These are phyloP conservation scores for Blastobotrys americana DNA, from an alignment of 805 yeast genomes.

Conservation along the genomic window DNA sequence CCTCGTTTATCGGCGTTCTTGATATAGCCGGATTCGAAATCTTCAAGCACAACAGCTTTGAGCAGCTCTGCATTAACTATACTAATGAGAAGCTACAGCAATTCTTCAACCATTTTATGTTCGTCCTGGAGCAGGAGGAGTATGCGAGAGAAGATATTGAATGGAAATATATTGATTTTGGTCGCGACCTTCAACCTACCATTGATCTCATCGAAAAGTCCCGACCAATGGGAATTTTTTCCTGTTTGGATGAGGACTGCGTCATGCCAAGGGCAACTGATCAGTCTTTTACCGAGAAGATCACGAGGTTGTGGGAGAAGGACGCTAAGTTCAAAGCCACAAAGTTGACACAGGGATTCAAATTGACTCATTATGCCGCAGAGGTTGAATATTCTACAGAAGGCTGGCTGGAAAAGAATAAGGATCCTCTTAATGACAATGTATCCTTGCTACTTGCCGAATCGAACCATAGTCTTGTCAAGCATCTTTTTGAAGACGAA, in stretches of 20 bases:
- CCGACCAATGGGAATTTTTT: constrained; percentile 71
- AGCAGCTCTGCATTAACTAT: constrained; percentile 86
- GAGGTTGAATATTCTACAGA: constrained; percentile 88
- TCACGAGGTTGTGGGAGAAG: constrained; percentile 54
- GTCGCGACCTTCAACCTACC: constrained; percentile 89
- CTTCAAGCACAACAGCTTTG: constrained; percentile 91
- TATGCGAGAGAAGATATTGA: constrained; percentile 88
- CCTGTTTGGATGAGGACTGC: constrained; percentile 89
- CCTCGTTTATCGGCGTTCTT: constrained; percentile 68
- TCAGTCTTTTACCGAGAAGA: constrained; percentile 69
- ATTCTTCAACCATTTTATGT: constrained; percentile 90
- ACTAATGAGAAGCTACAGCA: constrained; percentile 96
- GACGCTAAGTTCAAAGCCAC: constrained; percentile 62
- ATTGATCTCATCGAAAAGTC: constrained; percentile 80
- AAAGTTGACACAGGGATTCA: constrained; percentile 67
- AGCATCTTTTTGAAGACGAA: constrained; percentile 44
- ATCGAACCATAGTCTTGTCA: constrained; percentile 53
- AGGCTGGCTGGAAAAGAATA: constrained; percentile 91
- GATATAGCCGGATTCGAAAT: constrained; percentile 98
- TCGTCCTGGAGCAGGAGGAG: constrained; percentile 96
- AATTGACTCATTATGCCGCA: constrained; percentile 90
- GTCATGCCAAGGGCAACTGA: constrained; percentile 89
- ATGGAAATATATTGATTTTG: constrained; percentile 92
- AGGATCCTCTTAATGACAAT: constrained; percentile 82
- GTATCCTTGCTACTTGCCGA: constrained; percentile 51